phyloP scores from a whole-genome alignment of 2,329 filamentous ascomycete species.

The Zelopaecilomyces penicillatus region DNA sequence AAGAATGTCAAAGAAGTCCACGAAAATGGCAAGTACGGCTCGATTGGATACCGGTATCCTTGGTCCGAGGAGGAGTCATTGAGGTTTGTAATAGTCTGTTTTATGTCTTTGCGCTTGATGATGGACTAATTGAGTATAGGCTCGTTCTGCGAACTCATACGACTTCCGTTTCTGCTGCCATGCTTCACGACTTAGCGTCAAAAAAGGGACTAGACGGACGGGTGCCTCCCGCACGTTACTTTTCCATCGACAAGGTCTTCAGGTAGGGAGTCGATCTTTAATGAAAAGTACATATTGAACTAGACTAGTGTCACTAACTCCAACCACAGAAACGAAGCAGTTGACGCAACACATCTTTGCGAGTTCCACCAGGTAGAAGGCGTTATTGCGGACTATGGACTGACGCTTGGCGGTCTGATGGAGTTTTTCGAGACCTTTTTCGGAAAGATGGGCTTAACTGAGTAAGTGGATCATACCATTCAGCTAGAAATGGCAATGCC shows the following conservation, averaged over 20 bases:
- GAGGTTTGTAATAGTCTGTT: constrained; percentile 25
- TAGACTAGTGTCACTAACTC: no score
- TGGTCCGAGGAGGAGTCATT: constrained; percentile 84
- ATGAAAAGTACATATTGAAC: no score
- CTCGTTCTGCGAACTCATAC: constrained; percentile 95
- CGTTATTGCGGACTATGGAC: constrained; percentile 91
- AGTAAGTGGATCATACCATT: constrained; percentile 14
- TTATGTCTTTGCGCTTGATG: neutral
- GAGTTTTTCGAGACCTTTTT: constrained; percentile 95
- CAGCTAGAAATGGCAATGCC: neutral
- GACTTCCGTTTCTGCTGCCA: constrained; percentile 81
- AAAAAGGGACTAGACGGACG: constrained; percentile 65
- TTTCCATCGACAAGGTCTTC: constrained; percentile 98
- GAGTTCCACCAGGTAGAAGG: constrained; percentile 96
- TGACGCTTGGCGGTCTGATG: constrained; percentile 88
- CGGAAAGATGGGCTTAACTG: constrained; percentile 80
- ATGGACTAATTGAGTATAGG: constrained; percentile 2
- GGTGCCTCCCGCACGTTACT: constrained; percentile 73
- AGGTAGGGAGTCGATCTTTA: constrained; percentile 28
- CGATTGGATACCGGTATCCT: constrained; percentile 91
- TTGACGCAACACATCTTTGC: constrained; percentile 91
- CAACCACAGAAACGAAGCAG: constrained; percentile 63
- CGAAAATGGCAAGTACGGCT: constrained; percentile 85
- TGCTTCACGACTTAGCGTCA: constrained; percentile 81
- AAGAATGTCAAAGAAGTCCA: constrained; percentile 81